A percentile compares a stretch with the other conserved stretches of the same genome.
These are phyloP conservation scores for Eimeria brunetti DNA, from an alignment of 169 alveolate genomes.

Conservation along the genomic window DNA sequence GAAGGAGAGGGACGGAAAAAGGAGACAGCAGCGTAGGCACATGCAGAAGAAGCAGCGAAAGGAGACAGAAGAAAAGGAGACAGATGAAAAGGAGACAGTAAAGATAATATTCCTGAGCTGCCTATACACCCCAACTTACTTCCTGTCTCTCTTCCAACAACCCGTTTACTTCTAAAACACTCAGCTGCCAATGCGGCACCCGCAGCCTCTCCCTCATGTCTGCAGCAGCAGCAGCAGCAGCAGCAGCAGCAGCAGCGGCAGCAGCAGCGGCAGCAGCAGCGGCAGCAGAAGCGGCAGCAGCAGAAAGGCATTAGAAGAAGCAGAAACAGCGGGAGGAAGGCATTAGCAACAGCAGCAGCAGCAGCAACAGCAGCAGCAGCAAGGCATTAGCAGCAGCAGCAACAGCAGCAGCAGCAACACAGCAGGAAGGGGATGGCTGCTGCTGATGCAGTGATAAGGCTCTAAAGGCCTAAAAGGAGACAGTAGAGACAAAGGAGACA, in stretches of 20 bases:
- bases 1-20: background rate
- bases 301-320: background rate
- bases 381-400: background rate
- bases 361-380: slow-evolving; percentile 18
- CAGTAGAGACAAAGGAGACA: no score
- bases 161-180: background rate
- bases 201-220: slow-evolving; percentile 50
- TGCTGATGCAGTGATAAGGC: background rate
- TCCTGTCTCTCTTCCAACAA: background rate
- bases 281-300: slow-evolving; percentile 9
- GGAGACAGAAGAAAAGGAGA: slow-evolving; percentile 10
- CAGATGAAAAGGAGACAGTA: background rate
- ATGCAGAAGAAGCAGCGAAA: background rate
- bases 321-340: background rate
- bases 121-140: background rate
- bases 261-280: slow-evolving; percentile 6
- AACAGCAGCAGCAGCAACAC: background rate
- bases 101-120: background rate
- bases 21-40: background rate
- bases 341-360: background rate
- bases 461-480: background rate
- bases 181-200: slow-evolving; percentile 35
- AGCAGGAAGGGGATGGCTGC: background rate
- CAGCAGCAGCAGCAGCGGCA: slow-evolving; percentile 39
- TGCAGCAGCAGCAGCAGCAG: slow-evolving; percentile 21